Base-by-base conservation (phyloP, 2,329 filamentous ascomycete genomes). In the Penicillium vulpinum region DNA sequence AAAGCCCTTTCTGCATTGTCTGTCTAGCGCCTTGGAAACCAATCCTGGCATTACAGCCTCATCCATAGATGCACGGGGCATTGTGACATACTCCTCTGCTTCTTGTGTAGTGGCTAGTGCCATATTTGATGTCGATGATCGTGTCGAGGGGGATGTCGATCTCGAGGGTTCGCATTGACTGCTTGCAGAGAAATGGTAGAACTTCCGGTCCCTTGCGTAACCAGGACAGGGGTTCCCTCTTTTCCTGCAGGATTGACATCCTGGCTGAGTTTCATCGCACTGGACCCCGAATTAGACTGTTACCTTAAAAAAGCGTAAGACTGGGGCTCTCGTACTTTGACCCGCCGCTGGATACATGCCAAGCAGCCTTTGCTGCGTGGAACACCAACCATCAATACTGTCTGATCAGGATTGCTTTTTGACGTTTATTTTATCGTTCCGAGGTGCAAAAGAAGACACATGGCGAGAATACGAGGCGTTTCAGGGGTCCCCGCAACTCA, bases 291-390 rank as follows among this genome's bases (percentile, higher is more conserved):
- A 29, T 40, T 36, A 39, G 35, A n/a, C 36, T 33, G 38, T 35
- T 36, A 21, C 24, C 13, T 13, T 5, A 13, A 24, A 15, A 5
- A 13, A 26, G 11, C 2, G 28, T 24, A n/a, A 4, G 26, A n/a
- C n/a, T 21, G 24, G 28, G 21, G 29, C 2, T 22, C 22, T 15
- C 54, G 22, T 55, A 67, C 65, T 59, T 66, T 67, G 53, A 67
- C 55, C 22, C 61, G 62, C 38, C 65, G 65, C 45, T 62, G 50
- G 16, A 67, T 41, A 58, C 65, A 67, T 11, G 62, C 57, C 28
- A 54, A 55, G 44, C 65, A 67, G 55, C 65, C 64, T n/a, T 33
- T 61, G 44, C 58, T 66, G 31, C 58, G 63, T 40, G 62, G 65
- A 15, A 66, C 62, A 28, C 59, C 62, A 43, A 66, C 62, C 63